phyloP scores from a whole-genome alignment of 2,329 filamentous ascomycete species.

The Fusarium sublunatum region DNA sequence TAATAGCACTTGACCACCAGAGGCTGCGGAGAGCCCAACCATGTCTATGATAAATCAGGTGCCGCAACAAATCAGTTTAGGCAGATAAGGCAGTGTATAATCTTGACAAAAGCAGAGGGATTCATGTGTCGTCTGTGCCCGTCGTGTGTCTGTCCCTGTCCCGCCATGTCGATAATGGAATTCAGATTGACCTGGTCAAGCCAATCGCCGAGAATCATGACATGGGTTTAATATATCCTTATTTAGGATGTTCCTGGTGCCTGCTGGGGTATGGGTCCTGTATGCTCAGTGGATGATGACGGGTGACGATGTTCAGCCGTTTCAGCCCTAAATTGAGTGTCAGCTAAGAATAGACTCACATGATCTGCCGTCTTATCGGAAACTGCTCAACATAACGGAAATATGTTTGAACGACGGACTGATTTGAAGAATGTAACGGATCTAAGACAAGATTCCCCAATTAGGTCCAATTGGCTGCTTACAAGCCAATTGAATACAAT shows the following conservation, averaged over 20 bases:
- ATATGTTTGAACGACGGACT: constrained; percentile 7
- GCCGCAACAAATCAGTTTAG: constrained; percentile 17
- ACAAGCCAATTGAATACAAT: constrained; percentile 11
- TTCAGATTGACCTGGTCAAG: constrained; percentile 7
- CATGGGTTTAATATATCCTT: constrained; percentile 21
- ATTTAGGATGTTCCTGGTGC: constrained; percentile 23
- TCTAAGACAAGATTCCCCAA: constrained; percentile 38
- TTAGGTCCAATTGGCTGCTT: constrained; percentile 26
- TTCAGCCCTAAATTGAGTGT: constrained; percentile 11
- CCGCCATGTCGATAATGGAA: constrained; percentile 3
- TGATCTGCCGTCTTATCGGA: constrained; percentile 22
- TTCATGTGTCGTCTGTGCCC: constrained; percentile 19
- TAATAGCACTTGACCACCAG: constrained; percentile 13
- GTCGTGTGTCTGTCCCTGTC: constrained; percentile 13
- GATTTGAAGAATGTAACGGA: constrained; percentile 13
- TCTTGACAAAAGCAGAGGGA: constrained; percentile 8
- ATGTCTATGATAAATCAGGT: constrained; percentile 1
- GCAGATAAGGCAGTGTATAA: constrained; percentile 21
- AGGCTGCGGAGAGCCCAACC: constrained; percentile 3
- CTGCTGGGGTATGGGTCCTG: constrained; percentile 36
- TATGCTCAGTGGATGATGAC: background rate
- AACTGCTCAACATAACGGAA: constrained; percentile 6
- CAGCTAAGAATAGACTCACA: constrained; percentile 19
- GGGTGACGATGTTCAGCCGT: constrained; percentile 8
- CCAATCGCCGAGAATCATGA: constrained; percentile 17